phyloP scores from a whole-genome alignment of 805 yeast genomes.

The Vanderwaltozyma polyspora region DNA sequence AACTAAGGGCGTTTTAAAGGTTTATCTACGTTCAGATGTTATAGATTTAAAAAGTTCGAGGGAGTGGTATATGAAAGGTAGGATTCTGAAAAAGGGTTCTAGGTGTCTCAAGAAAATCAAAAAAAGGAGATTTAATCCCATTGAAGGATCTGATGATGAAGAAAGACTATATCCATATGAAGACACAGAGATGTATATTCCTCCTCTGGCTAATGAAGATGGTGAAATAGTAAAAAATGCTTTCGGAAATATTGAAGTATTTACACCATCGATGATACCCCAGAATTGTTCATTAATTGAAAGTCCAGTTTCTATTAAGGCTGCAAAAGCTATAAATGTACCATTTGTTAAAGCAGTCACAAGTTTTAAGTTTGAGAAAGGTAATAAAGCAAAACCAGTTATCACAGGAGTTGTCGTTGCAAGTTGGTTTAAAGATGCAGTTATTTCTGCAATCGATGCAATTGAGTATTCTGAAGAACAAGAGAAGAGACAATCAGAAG shows the following conservation, averaged over 20 bases:
- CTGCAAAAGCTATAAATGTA: slow-evolving; percentile 58
- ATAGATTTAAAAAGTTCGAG: slow-evolving; percentile 55
- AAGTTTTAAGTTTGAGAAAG: slow-evolving; percentile 63
- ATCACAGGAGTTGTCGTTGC: slow-evolving; percentile 72
- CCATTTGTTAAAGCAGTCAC: slow-evolving; percentile 84
- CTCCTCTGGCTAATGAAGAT: slow-evolving; percentile 48
- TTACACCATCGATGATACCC: slow-evolving; percentile 73
- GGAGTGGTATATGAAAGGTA: slow-evolving; percentile 79
- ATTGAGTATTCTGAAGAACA: slow-evolving; percentile 22
- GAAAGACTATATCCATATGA: slow-evolving; percentile 62
- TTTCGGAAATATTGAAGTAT: slow-evolving; percentile 77
- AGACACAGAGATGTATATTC: slow-evolving; percentile 62
- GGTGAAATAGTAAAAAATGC: slow-evolving; percentile 68
- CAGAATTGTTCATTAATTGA: slow-evolving; percentile 56
- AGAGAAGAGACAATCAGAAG: slow-evolving; percentile 33
- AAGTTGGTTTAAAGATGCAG: slow-evolving; percentile 33
- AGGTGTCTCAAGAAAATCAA: slow-evolving; percentile 44
- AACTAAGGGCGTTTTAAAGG: slow-evolving; percentile 39
- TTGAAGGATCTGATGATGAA: slow-evolving; percentile 43
- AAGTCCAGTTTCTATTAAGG: slow-evolving; percentile 45
- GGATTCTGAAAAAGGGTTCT: slow-evolving; percentile 60
- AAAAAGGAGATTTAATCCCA: slow-evolving; percentile 22
- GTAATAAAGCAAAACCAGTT: slow-evolving; percentile 43
- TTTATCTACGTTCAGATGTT: slow-evolving; percentile 60
- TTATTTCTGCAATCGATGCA: slow-evolving; percentile 21